Conservation (phyloP, 331 rosid species). For the Acacia pycnantha region DNA sequence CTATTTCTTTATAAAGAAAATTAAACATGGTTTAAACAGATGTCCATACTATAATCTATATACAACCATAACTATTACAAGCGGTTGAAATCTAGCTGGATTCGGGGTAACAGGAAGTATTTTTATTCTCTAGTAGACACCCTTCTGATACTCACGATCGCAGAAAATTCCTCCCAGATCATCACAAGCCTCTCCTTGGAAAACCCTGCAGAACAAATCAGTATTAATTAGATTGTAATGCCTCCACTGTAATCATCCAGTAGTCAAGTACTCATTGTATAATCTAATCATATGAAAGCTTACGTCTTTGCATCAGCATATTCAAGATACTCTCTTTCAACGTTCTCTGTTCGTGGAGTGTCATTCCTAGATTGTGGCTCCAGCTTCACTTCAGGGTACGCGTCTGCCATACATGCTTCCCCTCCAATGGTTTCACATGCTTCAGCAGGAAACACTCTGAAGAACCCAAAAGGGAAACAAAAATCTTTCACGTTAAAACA, state of each 20-base stretch:
- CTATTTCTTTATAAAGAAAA: background rate
- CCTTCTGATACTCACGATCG: constrained; percentile 71
- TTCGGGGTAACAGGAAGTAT: background rate
- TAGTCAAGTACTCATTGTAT: background rate
- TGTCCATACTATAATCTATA: constrained; percentile 15
- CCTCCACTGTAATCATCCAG: background rate
- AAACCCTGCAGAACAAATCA: constrained; percentile 55
- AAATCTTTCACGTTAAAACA: background rate
- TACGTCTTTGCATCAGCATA: constrained; percentile 76
- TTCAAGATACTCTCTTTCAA: constrained; percentile 75
- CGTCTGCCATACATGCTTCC: constrained; percentile 74
- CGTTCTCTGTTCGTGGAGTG: constrained; percentile 42
- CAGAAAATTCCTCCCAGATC: constrained; percentile 96
- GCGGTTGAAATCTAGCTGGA: background rate
- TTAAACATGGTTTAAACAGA: background rate
- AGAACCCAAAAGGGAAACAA: background rate
- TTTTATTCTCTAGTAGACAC: constrained; percentile 45
- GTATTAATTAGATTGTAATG: background rate
- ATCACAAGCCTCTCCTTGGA: constrained; percentile 88
- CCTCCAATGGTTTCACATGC: constrained; percentile 93
- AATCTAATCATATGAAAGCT: background rate
- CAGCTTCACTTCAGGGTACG: constrained; percentile 74
- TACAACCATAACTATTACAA: background rate
- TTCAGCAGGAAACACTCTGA: constrained; percentile 88
- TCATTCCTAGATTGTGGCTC: constrained; percentile 41